Percentiles rank a stretch among this genome's conserved stretches.
Evolutionary conservation across 306 rosid species (phyloP).

Genomic region (Cucurbita argyrosperma): DNA sequence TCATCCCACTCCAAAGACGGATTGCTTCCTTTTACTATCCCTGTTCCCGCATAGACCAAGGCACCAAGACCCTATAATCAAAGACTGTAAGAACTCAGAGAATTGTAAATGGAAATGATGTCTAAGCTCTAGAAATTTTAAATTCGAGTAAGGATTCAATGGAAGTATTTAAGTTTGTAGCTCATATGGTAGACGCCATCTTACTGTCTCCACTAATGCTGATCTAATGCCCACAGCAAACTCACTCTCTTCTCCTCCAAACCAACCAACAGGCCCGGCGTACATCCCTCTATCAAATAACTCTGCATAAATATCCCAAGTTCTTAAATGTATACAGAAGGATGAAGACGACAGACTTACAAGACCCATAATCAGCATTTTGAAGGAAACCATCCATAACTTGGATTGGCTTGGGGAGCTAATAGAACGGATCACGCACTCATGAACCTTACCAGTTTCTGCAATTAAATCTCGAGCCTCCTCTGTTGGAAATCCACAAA

Average conservation of each 20-base stretch:
- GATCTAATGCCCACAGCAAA: constrained; percentile 96
- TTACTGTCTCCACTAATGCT: constrained; percentile 76
- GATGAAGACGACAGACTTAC: not conserved
- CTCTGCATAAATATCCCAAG: constrained; percentile 31
- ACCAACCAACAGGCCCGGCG: constrained; percentile 99
- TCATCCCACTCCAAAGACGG: constrained; percentile 86
- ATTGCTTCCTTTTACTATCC: constrained; percentile 86
- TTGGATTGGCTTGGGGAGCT: not conserved
- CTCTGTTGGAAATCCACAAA: constrained; percentile 91
- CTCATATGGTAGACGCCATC: not conserved
- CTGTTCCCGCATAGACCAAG: constrained; percentile 83
- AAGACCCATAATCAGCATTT: not conserved
- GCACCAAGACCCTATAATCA: constrained; percentile 57
- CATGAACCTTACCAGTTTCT: constrained; percentile 42
- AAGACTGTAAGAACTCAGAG: constrained; percentile 1
- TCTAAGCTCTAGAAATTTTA: not conserved
- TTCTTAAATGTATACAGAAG: not conserved
- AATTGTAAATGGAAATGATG: not conserved
- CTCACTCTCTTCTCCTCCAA: constrained; percentile 96
- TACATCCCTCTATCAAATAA: constrained; percentile 92
- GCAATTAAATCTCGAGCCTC: constrained; percentile 75
- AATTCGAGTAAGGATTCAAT: not conserved
- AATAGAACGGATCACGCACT: not conserved
- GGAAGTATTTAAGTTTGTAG: not conserved
- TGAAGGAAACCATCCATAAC: not conserved